These are phyloP conservation scores for Stylonectria norvegica DNA, from an alignment of 2,329 filamentous ascomycete species.

Conservation along the genomic window DNA sequence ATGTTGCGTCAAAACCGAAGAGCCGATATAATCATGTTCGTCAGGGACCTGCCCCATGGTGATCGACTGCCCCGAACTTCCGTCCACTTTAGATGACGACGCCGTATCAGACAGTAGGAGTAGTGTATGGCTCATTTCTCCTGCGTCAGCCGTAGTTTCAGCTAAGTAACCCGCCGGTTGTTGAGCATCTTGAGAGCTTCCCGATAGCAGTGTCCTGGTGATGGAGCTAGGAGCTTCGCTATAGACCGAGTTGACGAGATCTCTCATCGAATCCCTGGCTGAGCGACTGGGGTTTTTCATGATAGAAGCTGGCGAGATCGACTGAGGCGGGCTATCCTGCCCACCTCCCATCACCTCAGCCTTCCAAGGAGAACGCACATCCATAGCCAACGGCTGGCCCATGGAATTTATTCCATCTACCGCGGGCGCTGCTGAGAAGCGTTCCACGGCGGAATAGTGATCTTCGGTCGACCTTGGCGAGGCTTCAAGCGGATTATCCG, in stretches of 20 bases:
- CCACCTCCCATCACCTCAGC: conserved; percentile 19
- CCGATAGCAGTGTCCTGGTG: conserved; percentile 18
- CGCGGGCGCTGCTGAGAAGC: neutral
- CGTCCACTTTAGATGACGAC: conserved; percentile 14
- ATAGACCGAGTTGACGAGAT: conserved; percentile 16
- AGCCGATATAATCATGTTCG: conserved; percentile 22
- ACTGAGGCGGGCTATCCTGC: conserved; percentile 19
- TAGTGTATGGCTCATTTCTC: conserved; percentile 18
- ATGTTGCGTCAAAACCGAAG: conserved; percentile 14
- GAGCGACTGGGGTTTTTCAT: conserved; percentile 21
- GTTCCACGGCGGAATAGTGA: conserved; percentile 1
- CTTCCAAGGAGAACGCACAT: conserved; percentile 24
- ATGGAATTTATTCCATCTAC: no score
- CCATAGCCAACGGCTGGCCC: conserved; percentile 10
- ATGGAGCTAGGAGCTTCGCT: no score
- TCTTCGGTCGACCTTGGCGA: conserved; percentile 4
- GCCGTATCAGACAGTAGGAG: conserved; percentile 18
- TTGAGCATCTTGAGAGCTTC: conserved; percentile 18
- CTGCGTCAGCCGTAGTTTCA: conserved; percentile 32
- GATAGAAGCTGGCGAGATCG: conserved; percentile 27
- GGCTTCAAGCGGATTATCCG: conserved; percentile 10
- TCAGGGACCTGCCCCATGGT: conserved; percentile 25
- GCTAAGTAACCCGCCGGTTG: conserved; percentile 38
- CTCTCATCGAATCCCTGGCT: conserved; percentile 18
- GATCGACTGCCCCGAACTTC: conserved; percentile 24